Evolutionary conservation across 495 filamentous ascomycete genomes (phyloP).

Genomic region (Penicillium soppii): DNA sequence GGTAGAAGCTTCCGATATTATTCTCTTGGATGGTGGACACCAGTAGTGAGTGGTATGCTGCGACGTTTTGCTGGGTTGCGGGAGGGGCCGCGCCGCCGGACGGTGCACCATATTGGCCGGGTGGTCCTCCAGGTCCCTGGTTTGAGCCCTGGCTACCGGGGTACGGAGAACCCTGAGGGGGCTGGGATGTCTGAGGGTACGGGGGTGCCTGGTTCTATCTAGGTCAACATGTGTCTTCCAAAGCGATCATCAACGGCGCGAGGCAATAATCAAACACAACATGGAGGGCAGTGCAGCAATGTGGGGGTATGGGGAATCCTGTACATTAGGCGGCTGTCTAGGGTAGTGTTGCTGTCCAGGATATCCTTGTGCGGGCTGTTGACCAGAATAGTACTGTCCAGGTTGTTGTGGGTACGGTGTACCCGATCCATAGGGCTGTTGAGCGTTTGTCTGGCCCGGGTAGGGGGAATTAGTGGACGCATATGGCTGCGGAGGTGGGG

Average conservation of each 20-base stretch:
- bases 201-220: slow-evolving; percentile 19
- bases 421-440: slow-evolving; percentile 37
- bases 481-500: slow-evolving; percentile 31
- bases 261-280: slow-evolving; percentile 10
- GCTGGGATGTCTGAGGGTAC: no score
- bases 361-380: slow-evolving; percentile 13
- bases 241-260: neutral
- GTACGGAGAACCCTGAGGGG: slow-evolving; percentile 35
- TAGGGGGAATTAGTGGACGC: slow-evolving; percentile 32
- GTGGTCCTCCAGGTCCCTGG: slow-evolving; percentile 19
- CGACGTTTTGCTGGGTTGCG: slow-evolving; percentile 47
- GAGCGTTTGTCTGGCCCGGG: slow-evolving; percentile 35
- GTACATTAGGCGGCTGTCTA: slow-evolving; percentile 33
- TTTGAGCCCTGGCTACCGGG: slow-evolving; percentile 21
- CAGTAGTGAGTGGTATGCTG: slow-evolving; percentile 53
- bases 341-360: slow-evolving; percentile 23
- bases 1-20: slow-evolving; percentile 54
- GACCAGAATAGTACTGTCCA: slow-evolving; percentile 17
- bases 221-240: slow-evolving; percentile 15
- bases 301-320: slow-evolving; percentile 15
- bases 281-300: neutral
- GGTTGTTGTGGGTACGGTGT: slow-evolving; percentile 33
- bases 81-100: slow-evolving; percentile 25
- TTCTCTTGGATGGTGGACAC: slow-evolving; percentile 58
- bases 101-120: slow-evolving; percentile 22